phyloP scores from a whole-genome alignment of 139 green algal species.

The Zygnema circumcarinatum region DNA sequence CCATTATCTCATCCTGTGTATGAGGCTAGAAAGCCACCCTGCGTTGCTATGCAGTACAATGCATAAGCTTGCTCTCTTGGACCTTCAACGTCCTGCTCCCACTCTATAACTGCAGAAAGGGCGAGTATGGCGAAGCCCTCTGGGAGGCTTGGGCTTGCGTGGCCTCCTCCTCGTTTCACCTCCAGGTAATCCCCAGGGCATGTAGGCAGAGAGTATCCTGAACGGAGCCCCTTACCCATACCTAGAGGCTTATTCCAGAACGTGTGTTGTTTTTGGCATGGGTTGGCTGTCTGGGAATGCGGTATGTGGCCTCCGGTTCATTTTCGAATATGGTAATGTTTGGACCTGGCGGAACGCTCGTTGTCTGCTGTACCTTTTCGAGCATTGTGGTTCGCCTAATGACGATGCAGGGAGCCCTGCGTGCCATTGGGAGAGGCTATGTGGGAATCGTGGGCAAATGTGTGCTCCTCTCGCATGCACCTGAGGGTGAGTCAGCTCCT shows the following conservation, averaged over 20 bases:
- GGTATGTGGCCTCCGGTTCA: not conserved
- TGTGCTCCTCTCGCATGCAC: slow-evolving; percentile 32
- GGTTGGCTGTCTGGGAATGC: too few relatives aligned
- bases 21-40: too few relatives aligned
- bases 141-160: slow-evolving; percentile 33
- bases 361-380: not conserved
- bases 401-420: slow-evolving; percentile 13
- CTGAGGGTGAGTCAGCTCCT: slow-evolving; percentile 19
- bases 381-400: not conserved
- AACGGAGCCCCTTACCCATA: too few relatives aligned
- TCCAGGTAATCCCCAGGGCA: slow-evolving; percentile 12
- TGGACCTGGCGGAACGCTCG: not conserved
- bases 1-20: too few relatives aligned
- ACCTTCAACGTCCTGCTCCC: too few relatives aligned
- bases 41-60: too few relatives aligned
- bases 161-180: slow-evolving; percentile 18
- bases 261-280: not conserved
- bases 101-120: not conserved
- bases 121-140: slow-evolving; percentile 3
- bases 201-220: not conserved
- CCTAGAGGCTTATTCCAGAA: not conserved
- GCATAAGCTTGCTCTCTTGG: too few relatives aligned
- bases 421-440: slow-evolving; percentile 30
- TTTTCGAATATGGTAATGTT: not conserved
- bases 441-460: slow-evolving; percentile 45